Evolutionary conservation across 192 early-diverging fungal species (phyloP), one percentile per base, ranked within the genome.

Genomic region (Backusella macrospora): DNA sequence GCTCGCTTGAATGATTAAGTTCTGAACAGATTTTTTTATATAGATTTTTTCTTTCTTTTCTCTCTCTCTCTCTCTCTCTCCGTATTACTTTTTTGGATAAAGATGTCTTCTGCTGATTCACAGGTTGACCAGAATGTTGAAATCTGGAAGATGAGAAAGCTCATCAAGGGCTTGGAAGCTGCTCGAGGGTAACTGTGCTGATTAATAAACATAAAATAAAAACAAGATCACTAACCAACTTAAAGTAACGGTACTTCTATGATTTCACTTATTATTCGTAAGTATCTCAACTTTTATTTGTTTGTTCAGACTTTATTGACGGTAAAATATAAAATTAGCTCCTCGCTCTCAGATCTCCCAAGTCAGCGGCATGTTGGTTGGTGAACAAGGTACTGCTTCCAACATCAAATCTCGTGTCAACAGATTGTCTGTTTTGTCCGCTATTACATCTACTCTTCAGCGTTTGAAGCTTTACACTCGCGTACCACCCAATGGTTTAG

Each of bases 371-470:
- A 98, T 96, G 98, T 90, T 98, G 85, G 93, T 96, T 39, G 96
- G 95, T 80, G 98, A 99, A 91, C 95, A 98, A 80, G 98, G 98
- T 69, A 97, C 98, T 21, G 98, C 98, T 15, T 97, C 96, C 76
- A 99, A 99, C 91, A 99, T 99, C 86, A 99, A 99, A 84, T 97
- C 95, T 66, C 94, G 98, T 70, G 98, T 99, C 40, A 99, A 99
- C 88, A 88, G 97, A 68, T 88, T 96, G 62, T 99, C 98, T 40
- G 98, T 99, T 13, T 83, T 99, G 63, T 88, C 92, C 37, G 98
- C 98, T 76, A 99, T 99, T 76, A 96, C 96, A 21, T 99, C 98
- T 52, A 96, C 96, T 26, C 97, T 98, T 81, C 92, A 96, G 75
- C 90, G 94, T 73, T 89, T 99, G 59, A 99, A 99, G 88, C 85